Conservation (phyloP, 257 asterid genomes). For the Schizonepeta tenuifolia region DNA sequence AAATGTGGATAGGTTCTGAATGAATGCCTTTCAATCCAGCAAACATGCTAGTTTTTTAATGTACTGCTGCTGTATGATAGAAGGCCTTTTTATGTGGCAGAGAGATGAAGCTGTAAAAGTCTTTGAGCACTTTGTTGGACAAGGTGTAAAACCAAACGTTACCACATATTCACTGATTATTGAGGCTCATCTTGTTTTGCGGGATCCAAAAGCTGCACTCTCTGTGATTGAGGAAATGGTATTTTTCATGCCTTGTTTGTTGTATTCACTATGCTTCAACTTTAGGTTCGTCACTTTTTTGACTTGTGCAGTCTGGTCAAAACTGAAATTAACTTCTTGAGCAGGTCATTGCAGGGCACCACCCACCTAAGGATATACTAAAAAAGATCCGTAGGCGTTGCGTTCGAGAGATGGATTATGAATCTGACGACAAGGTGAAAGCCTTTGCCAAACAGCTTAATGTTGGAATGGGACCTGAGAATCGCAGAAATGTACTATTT, state of each 20-base stretch:
- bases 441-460: constrained; percentile 51
- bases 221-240: constrained; percentile 79
- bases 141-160: constrained; percentile 73
- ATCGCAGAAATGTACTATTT: constrained; percentile 65
- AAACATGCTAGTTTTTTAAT: constrained; percentile 19
- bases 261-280: neutral
- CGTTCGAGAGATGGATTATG: constrained; percentile 79
- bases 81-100: constrained; percentile 53
- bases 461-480: constrained; percentile 58
- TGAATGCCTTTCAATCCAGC: neutral
- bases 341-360: constrained; percentile 68
- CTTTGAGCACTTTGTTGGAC: constrained; percentile 68
- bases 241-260: constrained; percentile 25
- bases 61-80: constrained; percentile 16
- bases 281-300: neutral
- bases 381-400: constrained; percentile 85
- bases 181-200: constrained; percentile 74
- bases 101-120: constrained; percentile 92
- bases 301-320: constrained; percentile 1
- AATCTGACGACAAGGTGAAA: constrained; percentile 53
- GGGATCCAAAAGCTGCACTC: constrained; percentile 79
- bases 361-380: constrained; percentile 70
- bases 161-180: constrained; percentile 74
- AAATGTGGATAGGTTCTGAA: constrained; percentile 16
- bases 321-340: constrained; percentile 26